Base-by-base conservation (phyloP, 2,329 filamentous ascomycete genomes). In the Colletotrichum sp. region DNA sequence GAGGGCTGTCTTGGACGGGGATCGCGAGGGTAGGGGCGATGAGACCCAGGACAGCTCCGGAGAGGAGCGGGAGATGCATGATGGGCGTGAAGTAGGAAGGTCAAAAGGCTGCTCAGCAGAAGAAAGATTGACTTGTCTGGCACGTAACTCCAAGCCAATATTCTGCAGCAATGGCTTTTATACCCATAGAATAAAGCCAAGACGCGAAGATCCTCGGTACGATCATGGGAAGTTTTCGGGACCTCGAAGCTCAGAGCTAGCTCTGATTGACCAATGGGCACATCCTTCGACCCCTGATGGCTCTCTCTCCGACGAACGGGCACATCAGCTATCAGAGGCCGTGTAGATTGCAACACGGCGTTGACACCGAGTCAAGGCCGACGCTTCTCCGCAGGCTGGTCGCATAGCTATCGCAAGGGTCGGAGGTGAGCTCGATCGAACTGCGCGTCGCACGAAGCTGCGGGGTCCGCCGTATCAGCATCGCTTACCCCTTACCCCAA, bases 1-100 rank as follows among this genome's bases (percentile, higher is more conserved):
- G 88, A 68, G 89, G 90, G 78, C 89, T 90, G 82, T 91, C 90
- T 71, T 88, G 81, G 15, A 77, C 55, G 13, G 77, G 77, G 3
- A 72, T 26, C 8, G 75, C 75, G 30, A 67, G 36, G 7, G 39
- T 34, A 16, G 69, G 69, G 24, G 69, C 39, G n/a, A 75, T 8
- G 39, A 72, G 49, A 55, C 69, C 57, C 63, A 72, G 52, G 36
- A 62, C 15, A 15, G 69, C 69, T 24, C 72, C 72, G 2, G 69
- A 67, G 15, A 75, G 36, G 36, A 75, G 69, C 55, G 57, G 39
- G 18, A 73, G n/a, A 52, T 72, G 52, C 72, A 75, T 75, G 18
- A 24, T 75, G 36, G 18, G 32, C 21, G 32, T 44, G n/a, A 18
- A 21, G 24, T 44, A 55, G 18, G 9, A n/a, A 32, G 55, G 16